Evolutionary conservation across 2,329 filamentous ascomycete species (phyloP).

Genomic region (Tolypocladium album): DNA sequence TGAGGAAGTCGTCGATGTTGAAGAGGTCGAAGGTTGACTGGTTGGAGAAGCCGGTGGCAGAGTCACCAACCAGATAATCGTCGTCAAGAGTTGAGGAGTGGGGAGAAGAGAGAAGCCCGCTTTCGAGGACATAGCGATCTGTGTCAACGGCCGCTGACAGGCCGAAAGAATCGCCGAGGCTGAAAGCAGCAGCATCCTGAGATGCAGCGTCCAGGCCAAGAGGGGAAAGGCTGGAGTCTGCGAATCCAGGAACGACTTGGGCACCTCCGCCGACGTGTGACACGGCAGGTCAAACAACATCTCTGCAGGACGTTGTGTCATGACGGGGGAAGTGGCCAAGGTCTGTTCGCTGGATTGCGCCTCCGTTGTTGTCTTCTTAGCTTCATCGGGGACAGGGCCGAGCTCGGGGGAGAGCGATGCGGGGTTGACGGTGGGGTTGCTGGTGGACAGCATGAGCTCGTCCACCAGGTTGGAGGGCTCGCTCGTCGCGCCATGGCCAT

Average conservation of each 20-base stretch:
- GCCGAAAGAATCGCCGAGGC: conserved; percentile 60
- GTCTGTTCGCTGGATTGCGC: conserved; percentile 13
- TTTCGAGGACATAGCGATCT: conserved; percentile 70
- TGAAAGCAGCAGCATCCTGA: conserved; percentile 52
- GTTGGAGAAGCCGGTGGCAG: conserved; percentile 33
- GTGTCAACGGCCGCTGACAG: conserved; percentile 56
- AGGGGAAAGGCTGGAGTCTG: conserved; percentile 26
- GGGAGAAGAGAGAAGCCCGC: conserved; percentile 65
- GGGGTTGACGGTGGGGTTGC: conserved; percentile 45
- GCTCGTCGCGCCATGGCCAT: conserved; percentile 19
- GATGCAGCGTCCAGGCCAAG: conserved; percentile 38
- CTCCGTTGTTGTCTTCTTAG: conserved; percentile 8
- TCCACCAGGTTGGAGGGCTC: conserved; percentile 26
- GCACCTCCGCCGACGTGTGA: conserved; percentile 77
- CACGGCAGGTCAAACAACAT: conserved; percentile 99
- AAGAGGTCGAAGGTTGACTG: conserved; percentile 32
- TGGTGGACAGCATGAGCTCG: conserved; percentile 27
- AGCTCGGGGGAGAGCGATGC: conserved; percentile 50
- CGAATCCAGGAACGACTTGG: conserved; percentile 32
- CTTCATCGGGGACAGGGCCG: conserved; percentile 36
- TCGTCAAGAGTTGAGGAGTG: conserved; percentile 53
- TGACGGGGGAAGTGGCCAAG: conserved; percentile 54
- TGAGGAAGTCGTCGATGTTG: conserved; percentile 45
- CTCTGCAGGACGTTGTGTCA: conserved; percentile 99
- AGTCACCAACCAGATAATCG: conserved; percentile 56